Evolutionary conservation across 495 filamentous ascomycete genomes (phyloP).

Genomic region (Bathelium albidoporum): DNA sequence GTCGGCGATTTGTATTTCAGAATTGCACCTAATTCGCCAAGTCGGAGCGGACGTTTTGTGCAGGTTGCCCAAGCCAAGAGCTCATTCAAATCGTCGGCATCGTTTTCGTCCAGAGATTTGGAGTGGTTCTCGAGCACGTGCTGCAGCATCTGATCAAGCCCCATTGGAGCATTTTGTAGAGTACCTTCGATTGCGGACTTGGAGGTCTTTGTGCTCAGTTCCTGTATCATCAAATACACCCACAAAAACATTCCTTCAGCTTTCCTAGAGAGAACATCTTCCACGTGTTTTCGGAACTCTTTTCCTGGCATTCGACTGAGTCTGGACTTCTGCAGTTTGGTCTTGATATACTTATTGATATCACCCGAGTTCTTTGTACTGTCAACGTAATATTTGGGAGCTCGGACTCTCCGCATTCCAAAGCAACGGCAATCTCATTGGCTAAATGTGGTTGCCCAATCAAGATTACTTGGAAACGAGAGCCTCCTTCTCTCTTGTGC

Average conservation of each 20-base stretch:
- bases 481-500: neutral
- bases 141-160: conserved; percentile 28
- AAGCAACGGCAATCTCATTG: neutral
- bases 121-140: conserved; percentile 26
- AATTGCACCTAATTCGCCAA: conserved; percentile 27
- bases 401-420: neutral
- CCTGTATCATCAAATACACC: conserved; percentile 31
- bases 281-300: neutral
- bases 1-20: conserved; percentile 22
- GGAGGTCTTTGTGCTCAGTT: conserved; percentile 24
- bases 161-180: conserved; percentile 25
- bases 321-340: neutral
- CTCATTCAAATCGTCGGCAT: conserved; percentile 18
- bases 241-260: conserved; percentile 34
- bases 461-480: neutral
- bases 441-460: neutral
- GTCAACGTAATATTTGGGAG: neutral
- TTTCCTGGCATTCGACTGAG: neutral
- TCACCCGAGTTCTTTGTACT: neutral
- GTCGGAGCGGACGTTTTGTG: conserved; percentile 21
- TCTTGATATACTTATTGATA: neutral
- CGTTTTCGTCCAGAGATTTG: neutral
- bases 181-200: conserved; percentile 22
- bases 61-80: conserved; percentile 28
- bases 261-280: neutral